Percentiles rank a stretch among this genome's conserved stretches.
These are phyloP conservation scores for Neonectria coccinea DNA, from an alignment of 2,329 filamentous ascomycete genomes.

Conservation along the genomic window DNA sequence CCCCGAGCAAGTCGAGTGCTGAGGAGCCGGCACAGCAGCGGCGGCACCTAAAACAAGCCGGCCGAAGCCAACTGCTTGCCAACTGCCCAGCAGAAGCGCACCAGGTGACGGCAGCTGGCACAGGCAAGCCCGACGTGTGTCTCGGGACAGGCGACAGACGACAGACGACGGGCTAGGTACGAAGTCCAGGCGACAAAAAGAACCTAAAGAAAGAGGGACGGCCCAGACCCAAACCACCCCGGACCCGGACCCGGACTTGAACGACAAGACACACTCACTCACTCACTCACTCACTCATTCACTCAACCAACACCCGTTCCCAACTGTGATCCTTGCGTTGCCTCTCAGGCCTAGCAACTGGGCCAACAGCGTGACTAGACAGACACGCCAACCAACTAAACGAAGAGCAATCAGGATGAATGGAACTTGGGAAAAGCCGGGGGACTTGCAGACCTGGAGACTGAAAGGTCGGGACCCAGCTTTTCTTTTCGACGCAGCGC, in stretches of 20 bases:
- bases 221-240: conserved; percentile 6
- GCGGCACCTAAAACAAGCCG: conserved; percentile 37
- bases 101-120: conserved; percentile 24
- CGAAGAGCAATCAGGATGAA: conserved; percentile 2
- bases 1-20: conserved; percentile 7
- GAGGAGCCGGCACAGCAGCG: conserved; percentile 40
- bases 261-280: not conserved
- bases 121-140: conserved; percentile 5
- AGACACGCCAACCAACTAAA: conserved; percentile 12
- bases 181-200: conserved; percentile 9
- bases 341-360: conserved; percentile 20
- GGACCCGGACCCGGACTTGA: conserved; percentile 12
- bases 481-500: conserved; percentile 25
- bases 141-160: conserved; percentile 12
- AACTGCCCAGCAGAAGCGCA: conserved; percentile 24
- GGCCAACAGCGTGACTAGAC: conserved; percentile 22
- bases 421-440: not conserved
- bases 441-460: conserved; percentile 2
- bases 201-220: conserved; percentile 12
- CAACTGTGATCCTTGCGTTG: conserved; percentile 18
- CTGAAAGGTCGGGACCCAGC: conserved; percentile 29
- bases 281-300: too few relatives aligned
- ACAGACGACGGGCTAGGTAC: not conserved
- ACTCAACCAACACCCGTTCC: conserved; percentile 14
- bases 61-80: conserved; percentile 25